Base-by-base conservation (phyloP, 805 yeast species). In the Zygosaccharomyces rouxii region DNA sequence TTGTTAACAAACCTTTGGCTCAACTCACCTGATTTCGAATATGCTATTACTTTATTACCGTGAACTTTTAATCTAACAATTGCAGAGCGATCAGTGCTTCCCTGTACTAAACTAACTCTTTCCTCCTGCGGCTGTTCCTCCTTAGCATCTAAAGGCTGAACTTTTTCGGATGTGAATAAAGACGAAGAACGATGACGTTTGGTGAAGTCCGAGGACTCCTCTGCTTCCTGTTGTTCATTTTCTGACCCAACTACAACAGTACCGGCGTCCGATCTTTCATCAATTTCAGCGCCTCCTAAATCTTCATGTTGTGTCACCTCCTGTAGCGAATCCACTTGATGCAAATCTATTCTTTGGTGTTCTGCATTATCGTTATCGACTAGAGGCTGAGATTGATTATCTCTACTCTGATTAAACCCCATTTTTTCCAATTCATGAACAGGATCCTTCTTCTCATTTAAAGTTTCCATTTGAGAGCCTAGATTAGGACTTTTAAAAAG, bases 401-500 rank as follows among this genome's bases (percentile, higher is more conserved):
- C 25, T 13, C 35, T 42, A 6, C 21, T 10, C 25, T 51, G 46
- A 49, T 59, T 57, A 3, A 62, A 28, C 41, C 59, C 59, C 48
- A 64, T 33, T 16, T 48, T 46, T 42, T 63, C 66, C 47, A 64
- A 42, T 11, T 48, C 49, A 45, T 66, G 68, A 18, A 59, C 41
- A 2, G 56, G 48, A 41, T 55, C 57, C 23, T 51, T 55, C 31
- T 55, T 57, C 7, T 55, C 60, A 38, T 55, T 57, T 19, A 61
- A 37, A 2, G 62, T 44, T 6, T 57, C 57, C 31, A 63, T 52
- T 38, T 62, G 62, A 3, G 58, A 50, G 10, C 58, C 54, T 2
- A 60, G 47, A 43, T 57, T 56, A 9, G 68, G 65, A 40, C 62
- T 58, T 50, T 63, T 62, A 44, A 66, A 50, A n/a, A 66, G 49